phyloP scores from a whole-genome alignment of 1,284 basidiomycete species.

The Omphalotus olearius region DNA sequence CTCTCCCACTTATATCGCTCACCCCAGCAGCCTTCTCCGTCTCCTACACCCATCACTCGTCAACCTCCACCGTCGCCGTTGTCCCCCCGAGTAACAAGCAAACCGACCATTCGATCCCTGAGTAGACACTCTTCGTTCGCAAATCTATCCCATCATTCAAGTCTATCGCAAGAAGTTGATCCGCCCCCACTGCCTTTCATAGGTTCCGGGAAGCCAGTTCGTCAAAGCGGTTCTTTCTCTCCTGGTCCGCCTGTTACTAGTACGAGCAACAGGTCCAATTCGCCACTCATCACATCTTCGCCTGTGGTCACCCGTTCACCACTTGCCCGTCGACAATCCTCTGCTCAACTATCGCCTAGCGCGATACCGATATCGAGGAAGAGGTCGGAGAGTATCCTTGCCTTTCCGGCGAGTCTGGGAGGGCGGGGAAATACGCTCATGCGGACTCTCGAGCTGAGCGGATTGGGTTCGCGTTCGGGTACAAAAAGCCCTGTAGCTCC shows the following conservation, averaged over 20 bases:
- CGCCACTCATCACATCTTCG: neutral
- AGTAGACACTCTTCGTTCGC: constrained; percentile 13
- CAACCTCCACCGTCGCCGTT: neutral
- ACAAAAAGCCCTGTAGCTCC: neutral
- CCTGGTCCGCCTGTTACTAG: neutral
- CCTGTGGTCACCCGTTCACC: constrained; percentile 1
- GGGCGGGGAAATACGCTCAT: constrained; percentile 14
- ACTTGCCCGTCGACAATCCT: constrained; percentile 19
- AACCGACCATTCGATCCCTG: constrained; percentile 2
- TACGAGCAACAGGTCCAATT: neutral
- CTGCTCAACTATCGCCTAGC: constrained; percentile 22
- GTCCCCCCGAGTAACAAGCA: neutral
- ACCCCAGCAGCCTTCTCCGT: neutral
- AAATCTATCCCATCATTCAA: constrained; percentile 8
- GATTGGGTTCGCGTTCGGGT: neutral
- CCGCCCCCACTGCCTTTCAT: neutral
- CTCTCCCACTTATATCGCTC: constrained; percentile 8
- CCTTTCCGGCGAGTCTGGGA: constrained; percentile 15
- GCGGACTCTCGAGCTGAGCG: constrained; percentile 11
- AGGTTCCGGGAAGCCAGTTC: neutral
- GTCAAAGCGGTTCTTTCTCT: neutral
- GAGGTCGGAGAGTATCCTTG: constrained; percentile 24
- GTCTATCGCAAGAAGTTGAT: neutral
- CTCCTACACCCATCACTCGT: constrained; percentile 3
- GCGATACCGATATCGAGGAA: constrained; percentile 22